Evolutionary conservation across 305 asterid species (phyloP).

Genomic region (Striga hermonthica): DNA sequence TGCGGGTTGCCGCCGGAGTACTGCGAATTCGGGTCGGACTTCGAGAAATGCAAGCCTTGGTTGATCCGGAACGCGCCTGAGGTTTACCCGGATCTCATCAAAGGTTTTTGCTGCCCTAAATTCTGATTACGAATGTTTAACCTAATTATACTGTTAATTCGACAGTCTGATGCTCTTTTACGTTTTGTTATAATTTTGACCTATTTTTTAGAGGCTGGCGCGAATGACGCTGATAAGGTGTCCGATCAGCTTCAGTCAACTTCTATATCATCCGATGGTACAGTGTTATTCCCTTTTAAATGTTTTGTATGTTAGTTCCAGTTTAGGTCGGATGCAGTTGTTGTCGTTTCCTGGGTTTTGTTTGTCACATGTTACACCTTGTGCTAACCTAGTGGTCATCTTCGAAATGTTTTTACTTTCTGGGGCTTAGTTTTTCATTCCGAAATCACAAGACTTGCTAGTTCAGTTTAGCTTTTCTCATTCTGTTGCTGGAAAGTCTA

Average conservation of each 20-base stretch:
- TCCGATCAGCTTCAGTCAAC: conserved; percentile 80
- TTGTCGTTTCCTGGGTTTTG: not conserved
- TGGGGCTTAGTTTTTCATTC: not conserved
- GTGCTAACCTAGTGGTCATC: conserved; percentile 10
- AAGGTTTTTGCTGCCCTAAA: conserved; percentile 9
- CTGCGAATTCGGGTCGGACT: conserved; percentile 93
- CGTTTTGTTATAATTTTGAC: conserved; percentile 1
- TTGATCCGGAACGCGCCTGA: no score
- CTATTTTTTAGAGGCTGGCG: conserved; percentile 51
- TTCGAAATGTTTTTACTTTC: not conserved
- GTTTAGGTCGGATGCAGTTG: not conserved
- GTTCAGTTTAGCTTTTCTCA: not conserved
- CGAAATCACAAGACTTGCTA: not conserved
- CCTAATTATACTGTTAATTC: conserved; percentile 10
- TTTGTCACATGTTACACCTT: conserved; percentile 8
- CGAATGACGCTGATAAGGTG: conserved; percentile 61
- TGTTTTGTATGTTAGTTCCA: not conserved
- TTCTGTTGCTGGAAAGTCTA: not conserved
- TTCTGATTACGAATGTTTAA: conserved; percentile 22
- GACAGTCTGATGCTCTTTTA: not conserved
- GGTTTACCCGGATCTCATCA: no score
- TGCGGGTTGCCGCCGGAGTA: conserved; percentile 94
- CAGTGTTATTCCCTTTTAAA: not conserved
- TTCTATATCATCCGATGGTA: conserved; percentile 71
- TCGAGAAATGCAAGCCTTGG: conserved; percentile 28